Evolutionary conservation across 805 yeast species (phyloP).

Genomic region (Lachancea waltii): DNA sequence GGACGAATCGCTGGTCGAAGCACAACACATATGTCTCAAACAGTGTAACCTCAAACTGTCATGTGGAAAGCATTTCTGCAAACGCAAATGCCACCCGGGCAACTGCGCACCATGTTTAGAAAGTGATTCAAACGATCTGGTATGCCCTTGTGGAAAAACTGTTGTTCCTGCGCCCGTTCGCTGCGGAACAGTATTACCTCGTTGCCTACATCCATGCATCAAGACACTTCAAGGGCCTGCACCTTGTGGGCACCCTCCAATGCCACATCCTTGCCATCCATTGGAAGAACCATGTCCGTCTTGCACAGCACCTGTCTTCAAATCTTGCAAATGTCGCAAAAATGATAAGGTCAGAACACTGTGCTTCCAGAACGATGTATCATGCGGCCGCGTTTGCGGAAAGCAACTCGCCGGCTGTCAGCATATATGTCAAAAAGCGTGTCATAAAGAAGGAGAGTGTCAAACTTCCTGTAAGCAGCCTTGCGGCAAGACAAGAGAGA

Average conservation of each 20-base stretch:
- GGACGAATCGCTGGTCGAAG: slow-evolving; percentile 60
- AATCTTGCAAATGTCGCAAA: slow-evolving; percentile 58
- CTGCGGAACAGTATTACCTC: slow-evolving; percentile 66
- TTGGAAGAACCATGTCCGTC: slow-evolving; percentile 61
- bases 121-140: slow-evolving; percentile 69
- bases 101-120: slow-evolving; percentile 76
- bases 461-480: slow-evolving; percentile 47
- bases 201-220: slow-evolving; percentile 60
- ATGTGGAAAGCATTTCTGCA: slow-evolving; percentile 67
- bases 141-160: slow-evolving; percentile 77
- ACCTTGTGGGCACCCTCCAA: slow-evolving; percentile 65
- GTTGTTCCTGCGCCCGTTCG: slow-evolving; percentile 75
- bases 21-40: slow-evolving; percentile 64
- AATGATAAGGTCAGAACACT: slow-evolving; percentile 46
- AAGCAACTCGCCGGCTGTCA: slow-evolving; percentile 41
- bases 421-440: slow-evolving; percentile 45
- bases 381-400: slow-evolving; percentile 65
- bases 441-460: slow-evolving; percentile 60
- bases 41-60: slow-evolving; percentile 55
- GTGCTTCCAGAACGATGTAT: slow-evolving; percentile 60
- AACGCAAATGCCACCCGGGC: slow-evolving; percentile 70
- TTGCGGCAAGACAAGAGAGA: slow-evolving; percentile 47
- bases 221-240: slow-evolving; percentile 35
- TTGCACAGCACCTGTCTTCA: slow-evolving; percentile 58
- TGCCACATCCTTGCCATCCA: slow-evolving; percentile 72